A percentile compares a stretch with the other conserved stretches of the same genome.
Conservation (phyloP, 2,329 filamentous ascomycete genomes). For the Penicillium crustosum region DNA sequence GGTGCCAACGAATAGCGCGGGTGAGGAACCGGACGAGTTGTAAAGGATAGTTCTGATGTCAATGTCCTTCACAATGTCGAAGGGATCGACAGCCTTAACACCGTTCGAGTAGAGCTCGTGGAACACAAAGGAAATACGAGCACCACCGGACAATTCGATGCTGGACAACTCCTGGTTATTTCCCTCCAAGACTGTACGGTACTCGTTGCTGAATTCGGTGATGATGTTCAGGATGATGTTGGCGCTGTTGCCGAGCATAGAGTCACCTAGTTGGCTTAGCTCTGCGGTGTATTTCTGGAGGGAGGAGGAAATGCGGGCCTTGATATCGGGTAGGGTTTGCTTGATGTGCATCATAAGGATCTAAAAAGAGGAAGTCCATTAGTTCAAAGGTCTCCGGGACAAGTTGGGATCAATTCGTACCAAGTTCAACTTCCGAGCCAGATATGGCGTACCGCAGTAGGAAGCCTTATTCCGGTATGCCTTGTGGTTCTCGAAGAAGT, state of each 20-base stretch:
- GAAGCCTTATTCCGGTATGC: conserved; percentile 98
- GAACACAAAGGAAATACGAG: conserved; percentile 98
- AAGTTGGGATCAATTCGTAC: conserved; percentile 38
- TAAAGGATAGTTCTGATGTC: conserved; percentile 96
- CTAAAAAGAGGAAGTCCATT: conserved; percentile 40
- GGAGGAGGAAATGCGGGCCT: conserved; percentile 90
- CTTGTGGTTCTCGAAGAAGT: conserved; percentile 98
- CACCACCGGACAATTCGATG: conserved; percentile 90
- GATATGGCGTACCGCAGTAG: conserved; percentile 96
- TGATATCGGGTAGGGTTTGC: conserved; percentile 97
- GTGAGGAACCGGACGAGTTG: conserved; percentile 98
- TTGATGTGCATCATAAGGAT: conserved; percentile 99
- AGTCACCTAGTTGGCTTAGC: conserved; percentile 80
- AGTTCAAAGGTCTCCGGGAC: background rate
- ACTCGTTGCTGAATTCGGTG: conserved; percentile 97
- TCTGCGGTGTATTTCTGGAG: conserved; percentile 88
- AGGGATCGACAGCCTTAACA: conserved; percentile 95
- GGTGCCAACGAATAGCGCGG: conserved; percentile 93
- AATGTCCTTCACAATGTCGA: conserved; percentile 94
- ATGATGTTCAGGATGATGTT: conserved; percentile 99
- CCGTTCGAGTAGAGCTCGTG: conserved; percentile 98
- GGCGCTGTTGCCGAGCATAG: conserved; percentile 90
- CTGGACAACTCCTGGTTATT: conserved; percentile 96
- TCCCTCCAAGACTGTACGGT: conserved; percentile 91
- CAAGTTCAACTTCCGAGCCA: conserved; percentile 94